These are phyloP conservation scores for Takakia lepidozioides DNA, from an alignment of 225 moss, liverwort and hornwort species.

Conservation along the genomic window DNA sequence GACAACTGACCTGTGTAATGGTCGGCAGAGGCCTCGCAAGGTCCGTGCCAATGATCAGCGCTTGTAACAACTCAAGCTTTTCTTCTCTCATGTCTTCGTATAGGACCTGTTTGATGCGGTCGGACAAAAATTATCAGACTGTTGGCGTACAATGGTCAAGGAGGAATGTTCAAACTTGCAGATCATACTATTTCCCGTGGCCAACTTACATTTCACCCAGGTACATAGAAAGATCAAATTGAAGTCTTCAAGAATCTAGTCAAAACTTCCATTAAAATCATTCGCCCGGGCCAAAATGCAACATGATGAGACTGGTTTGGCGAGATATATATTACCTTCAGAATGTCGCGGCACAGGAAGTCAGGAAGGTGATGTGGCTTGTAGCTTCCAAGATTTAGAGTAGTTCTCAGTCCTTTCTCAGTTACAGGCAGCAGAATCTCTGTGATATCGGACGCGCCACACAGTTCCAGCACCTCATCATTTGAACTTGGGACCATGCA, in stretches of 20 bases:
- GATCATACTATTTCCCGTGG: too few species aligned
- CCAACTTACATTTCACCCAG: too few species aligned
- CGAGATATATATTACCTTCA: conserved; percentile 12
- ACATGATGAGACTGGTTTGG: too few species aligned
- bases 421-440: conserved; percentile 33
- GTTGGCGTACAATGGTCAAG: too few species aligned
- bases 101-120: conserved; percentile 36
- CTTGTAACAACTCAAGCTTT: conserved; percentile 23
- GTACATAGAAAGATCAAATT: too few species aligned
- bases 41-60: conserved; percentile 32
- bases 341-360: conserved; percentile 13
- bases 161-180: too few species aligned
- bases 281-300: too few species aligned
- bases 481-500: conserved; percentile 29
- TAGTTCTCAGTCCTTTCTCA: neutral
- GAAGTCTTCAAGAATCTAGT: too few species aligned
- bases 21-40: conserved; percentile 19
- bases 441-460: conserved; percentile 13
- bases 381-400: neutral
- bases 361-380: conserved; percentile 11
- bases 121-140: too few species aligned
- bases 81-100: conserved; percentile 25
- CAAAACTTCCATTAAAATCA: too few species aligned
- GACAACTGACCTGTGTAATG: conserved; percentile 17
- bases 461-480: conserved; percentile 16